Evolutionary conservation across 2,329 filamentous ascomycete species (phyloP).

Genomic region (Chrysoporthe puriensis): DNA sequence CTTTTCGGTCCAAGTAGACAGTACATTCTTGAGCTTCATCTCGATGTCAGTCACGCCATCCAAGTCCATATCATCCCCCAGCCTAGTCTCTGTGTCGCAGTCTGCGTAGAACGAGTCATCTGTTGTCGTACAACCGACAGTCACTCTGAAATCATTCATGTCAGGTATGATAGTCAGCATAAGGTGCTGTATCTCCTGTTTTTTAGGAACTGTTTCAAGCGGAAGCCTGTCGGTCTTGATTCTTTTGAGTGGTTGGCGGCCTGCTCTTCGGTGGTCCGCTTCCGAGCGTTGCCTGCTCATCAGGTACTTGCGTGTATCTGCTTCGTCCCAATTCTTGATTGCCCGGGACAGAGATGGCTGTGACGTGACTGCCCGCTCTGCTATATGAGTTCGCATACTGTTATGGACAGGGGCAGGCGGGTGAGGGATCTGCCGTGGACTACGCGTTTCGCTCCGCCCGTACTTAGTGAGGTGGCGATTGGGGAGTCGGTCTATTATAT

Average conservation of each 20-base stretch:
- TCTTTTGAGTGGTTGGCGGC: constrained; percentile 30
- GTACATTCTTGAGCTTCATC: constrained; percentile 9
- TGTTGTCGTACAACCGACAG: neutral
- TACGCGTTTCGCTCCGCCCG: neutral
- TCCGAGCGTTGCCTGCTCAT: constrained; percentile 32
- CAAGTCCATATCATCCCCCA: constrained; percentile 13
- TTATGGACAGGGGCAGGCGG: neutral
- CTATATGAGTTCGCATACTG: neutral
- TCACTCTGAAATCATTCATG: constrained; percentile 3
- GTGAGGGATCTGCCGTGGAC: neutral
- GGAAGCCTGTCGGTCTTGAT: constrained; percentile 34
- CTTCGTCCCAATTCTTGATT: constrained; percentile 7
- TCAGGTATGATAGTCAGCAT: constrained; percentile 25
- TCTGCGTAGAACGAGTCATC: neutral
- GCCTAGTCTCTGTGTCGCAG: neutral
- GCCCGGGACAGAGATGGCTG: neutral
- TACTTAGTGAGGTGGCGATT: neutral
- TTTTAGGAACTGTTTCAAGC: constrained; percentile 31
- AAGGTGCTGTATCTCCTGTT: constrained; percentile 27
- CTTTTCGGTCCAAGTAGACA: constrained; percentile 20
- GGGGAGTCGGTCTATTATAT: neutral
- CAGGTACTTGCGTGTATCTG: constrained; percentile 28
- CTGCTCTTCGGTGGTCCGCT: constrained; percentile 18
- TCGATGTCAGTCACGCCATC: constrained; percentile 19
- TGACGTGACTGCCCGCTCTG: neutral